Evolutionary conservation across 305 asterid species (phyloP).

Genomic region (Ilex paraguariensis): DNA sequence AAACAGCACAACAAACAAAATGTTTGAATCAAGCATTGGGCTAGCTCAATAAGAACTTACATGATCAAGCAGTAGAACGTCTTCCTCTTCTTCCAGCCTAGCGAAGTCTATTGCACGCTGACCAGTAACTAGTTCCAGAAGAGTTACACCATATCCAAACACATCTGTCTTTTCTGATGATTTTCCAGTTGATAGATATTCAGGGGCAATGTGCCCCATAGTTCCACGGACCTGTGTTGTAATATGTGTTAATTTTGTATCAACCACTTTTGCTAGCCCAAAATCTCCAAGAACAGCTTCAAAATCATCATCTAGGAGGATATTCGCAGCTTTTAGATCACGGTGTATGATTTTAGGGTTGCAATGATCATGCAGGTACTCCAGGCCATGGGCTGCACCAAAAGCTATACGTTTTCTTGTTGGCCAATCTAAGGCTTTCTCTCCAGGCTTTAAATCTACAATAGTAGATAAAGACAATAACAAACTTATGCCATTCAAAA

Average conservation of each 20-base stretch:
- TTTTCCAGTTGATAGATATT: conserved; percentile 82
- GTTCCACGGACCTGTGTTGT: conserved; percentile 96
- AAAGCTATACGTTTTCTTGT: conserved; percentile 63
- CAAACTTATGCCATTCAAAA: no score
- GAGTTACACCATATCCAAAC: conserved; percentile 87
- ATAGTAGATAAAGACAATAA: no score
- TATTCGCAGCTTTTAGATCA: conserved; percentile 89
- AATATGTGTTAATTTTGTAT: conserved; percentile 62
- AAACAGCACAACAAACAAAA: no score
- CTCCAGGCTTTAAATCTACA: conserved; percentile 72
- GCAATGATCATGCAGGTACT: conserved; percentile 92
- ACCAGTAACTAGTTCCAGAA: conserved; percentile 82
- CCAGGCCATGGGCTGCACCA: conserved; percentile 87
- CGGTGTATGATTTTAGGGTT: conserved; percentile 87
- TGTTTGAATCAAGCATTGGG: not conserved
- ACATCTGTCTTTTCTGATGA: conserved; percentile 89
- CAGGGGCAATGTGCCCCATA: conserved; percentile 96
- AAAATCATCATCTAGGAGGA: conserved; percentile 67
- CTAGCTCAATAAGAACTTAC: conserved; percentile 30
- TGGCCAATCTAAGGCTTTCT: conserved; percentile 73
- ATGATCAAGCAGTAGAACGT: conserved; percentile 80
- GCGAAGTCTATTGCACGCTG: conserved; percentile 86
- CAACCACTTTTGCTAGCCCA: conserved; percentile 78
- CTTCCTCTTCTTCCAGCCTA: conserved; percentile 90
- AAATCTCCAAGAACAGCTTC: conserved; percentile 92